Base-by-base conservation (phyloP, 495 filamentous ascomycete species). In the Diplogelasinospora grovesii region DNA sequence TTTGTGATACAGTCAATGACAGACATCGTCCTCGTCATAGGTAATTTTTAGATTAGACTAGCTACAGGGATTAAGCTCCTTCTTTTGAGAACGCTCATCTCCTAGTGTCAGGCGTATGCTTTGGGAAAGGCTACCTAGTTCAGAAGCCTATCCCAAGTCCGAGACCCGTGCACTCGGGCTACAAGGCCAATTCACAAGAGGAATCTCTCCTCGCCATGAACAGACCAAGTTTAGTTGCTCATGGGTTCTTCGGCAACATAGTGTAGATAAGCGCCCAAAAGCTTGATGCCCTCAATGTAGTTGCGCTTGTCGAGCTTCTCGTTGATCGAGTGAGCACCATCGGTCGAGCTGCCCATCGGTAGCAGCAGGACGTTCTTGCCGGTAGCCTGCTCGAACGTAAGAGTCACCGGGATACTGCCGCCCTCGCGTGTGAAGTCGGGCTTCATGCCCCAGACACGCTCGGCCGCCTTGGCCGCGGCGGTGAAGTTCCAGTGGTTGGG, bases 401-500 rank as follows among this genome's bases (percentile, higher is more conserved):
- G 68, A 8, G 92, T 97, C 22, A 99, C 85, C 0, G 92, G 92
- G 54, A 98, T 98, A 63, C 86, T 89, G 50, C 92, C 92, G 62
- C 92, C 92, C 68, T 99, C 92, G 31, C 92, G 77, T 23, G 92
- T 99, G 70, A 97, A 79, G 66, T 99, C 92, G 15, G 92, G 92
- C 64, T 89, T 76, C 32, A 92, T 81, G 14, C 85, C 84, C 68
- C 87, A 99, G 16, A 99, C 93, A 28, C 83, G 75, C 68, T 95
- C 78, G 11, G 89, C 88, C 9, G 92, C 92, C 73, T 95, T 96
- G 54, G 79, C 74, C 7, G 92, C 92, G 15, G 92, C 92, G 18
- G 74, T 71, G 65, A 96, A 99, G 73, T 97, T 99, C 89, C 90
- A 95, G 73, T 97, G 92, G 60, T 92, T 90, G 9, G 92, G 93